A percentile compares a stretch with the other conserved stretches of the same genome.
Evolutionary conservation across 2,329 filamentous ascomycete species (phyloP).

Genomic region (Corniculantispora saksenae): DNA sequence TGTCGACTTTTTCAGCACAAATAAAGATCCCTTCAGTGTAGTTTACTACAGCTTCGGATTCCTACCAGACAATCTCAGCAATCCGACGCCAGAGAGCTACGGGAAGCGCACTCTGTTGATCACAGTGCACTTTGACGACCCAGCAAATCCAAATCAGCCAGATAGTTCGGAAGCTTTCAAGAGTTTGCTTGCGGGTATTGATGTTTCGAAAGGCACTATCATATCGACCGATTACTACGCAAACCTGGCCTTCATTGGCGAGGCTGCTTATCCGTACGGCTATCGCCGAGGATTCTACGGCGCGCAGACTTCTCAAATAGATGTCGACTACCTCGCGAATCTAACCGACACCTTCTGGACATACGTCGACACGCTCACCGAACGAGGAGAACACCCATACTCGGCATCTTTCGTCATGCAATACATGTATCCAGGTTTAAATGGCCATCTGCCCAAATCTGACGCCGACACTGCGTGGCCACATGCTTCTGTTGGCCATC

Average conservation of each 20-base stretch:
- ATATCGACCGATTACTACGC: conserved; percentile 4
- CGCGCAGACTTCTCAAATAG: conserved; percentile 9
- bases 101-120: conserved; percentile 14
- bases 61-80: background rate
- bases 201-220: background rate
- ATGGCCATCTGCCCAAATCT: background rate
- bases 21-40: conserved; percentile 13
- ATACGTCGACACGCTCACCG: conserved; percentile 4
- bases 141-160: background rate
- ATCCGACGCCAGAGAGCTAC: conserved; percentile 3
- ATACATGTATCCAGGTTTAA: conserved; percentile 13
- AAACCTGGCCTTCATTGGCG: conserved; percentile 11
- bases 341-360: conserved; percentile 6
- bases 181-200: background rate
- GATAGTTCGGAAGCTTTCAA: conserved; percentile 1
- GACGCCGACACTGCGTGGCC: conserved; percentile 15
- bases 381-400: background rate
- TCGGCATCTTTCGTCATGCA: conserved; percentile 19
- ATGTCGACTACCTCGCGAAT: conserved; percentile 6
- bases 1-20: conserved; percentile 11
- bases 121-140: conserved; percentile 15
- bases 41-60: conserved; percentile 18
- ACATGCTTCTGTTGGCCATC: conserved; percentile 9
- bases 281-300: conserved; percentile 18
- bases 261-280: conserved; percentile 15